Conservation (phyloP, 345 rosid genomes). For the Hibiscus syriacus region DNA sequence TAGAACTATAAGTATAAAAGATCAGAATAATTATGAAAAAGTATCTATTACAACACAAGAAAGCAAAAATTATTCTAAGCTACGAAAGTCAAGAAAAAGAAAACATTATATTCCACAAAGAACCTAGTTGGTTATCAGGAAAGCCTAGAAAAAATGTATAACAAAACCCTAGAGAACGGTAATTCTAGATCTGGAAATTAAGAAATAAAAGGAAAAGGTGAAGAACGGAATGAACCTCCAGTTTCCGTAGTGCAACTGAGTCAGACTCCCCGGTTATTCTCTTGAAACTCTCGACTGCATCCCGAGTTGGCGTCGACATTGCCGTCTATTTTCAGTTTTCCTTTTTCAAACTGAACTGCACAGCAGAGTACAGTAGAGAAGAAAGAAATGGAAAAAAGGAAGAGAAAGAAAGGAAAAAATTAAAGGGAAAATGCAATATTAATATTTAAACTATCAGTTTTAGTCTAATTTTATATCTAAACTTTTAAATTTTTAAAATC, state of each 20-base stretch:
- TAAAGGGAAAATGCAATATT: no score
- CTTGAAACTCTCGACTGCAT: constrained; percentile 52
- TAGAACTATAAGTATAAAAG: not conserved
- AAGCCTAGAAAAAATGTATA: not conserved
- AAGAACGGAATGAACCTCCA: constrained; percentile 46
- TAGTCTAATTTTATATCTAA: no score
- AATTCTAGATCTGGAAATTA: constrained; percentile 11
- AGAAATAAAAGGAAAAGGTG: not conserved
- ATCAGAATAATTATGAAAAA: not conserved
- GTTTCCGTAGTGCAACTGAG: constrained; percentile 53
- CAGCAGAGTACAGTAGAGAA: not conserved
- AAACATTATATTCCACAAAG: not conserved
- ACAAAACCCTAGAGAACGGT: constrained; percentile 9
- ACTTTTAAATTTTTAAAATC: no score
- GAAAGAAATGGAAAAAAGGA: not conserved
- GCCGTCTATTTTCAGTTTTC: constrained; percentile 14
- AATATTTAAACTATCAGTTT: no score
- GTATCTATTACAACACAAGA: not conserved
- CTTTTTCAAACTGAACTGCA: not conserved
- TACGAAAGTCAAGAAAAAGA: not conserved
- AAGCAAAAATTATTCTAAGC: not conserved
- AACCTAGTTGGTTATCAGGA: not conserved
- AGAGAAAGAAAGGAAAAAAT: not conserved
- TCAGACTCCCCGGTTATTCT: constrained; percentile 81
- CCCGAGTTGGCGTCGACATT: constrained; percentile 57